phyloP scores from a whole-genome alignment of 2,329 filamentous ascomycete genomes.

The Reticulascus tulasneorum region DNA sequence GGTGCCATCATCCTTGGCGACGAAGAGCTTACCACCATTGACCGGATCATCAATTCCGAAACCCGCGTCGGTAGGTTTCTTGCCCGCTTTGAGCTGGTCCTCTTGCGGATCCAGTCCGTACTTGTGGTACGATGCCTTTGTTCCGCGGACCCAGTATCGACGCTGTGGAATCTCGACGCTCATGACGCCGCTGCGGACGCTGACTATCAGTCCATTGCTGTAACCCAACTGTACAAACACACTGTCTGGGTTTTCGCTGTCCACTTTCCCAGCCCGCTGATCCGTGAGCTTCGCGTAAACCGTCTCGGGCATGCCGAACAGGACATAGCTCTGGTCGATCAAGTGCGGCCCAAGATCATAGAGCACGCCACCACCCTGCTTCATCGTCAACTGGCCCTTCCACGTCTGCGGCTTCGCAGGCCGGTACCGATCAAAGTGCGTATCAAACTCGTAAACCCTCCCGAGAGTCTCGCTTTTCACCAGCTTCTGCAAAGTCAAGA shows the following conservation, averaged over 20 bases:
- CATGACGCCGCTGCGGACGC: slow-evolving; percentile 65
- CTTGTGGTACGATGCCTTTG: slow-evolving; percentile 73
- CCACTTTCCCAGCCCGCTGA: slow-evolving; percentile 50
- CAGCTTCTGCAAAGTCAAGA: slow-evolving; percentile 63
- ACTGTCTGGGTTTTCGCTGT: slow-evolving; percentile 51
- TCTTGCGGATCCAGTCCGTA: slow-evolving; percentile 69
- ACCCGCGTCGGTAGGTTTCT: slow-evolving; percentile 54
- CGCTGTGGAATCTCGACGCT: slow-evolving; percentile 67
- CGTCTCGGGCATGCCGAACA: slow-evolving; percentile 65
- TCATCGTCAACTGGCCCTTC: slow-evolving; percentile 60
- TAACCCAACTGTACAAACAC: slow-evolving; percentile 66
- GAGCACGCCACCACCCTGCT: slow-evolving; percentile 61
- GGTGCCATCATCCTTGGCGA: slow-evolving; percentile 47
- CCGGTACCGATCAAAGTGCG: slow-evolving; percentile 75
- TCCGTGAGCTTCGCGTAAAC: slow-evolving; percentile 67
- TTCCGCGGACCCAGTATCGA: slow-evolving; percentile 73
- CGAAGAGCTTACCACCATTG: slow-evolving; percentile 53
- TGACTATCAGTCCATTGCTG: slow-evolving; percentile 57
- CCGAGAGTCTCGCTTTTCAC: slow-evolving; percentile 58
- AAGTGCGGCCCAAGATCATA: slow-evolving; percentile 76
- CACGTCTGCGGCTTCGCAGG: slow-evolving; percentile 56
- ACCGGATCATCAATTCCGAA: slow-evolving; percentile 63
- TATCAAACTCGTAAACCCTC: slow-evolving; percentile 72
- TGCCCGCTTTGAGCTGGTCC: slow-evolving; percentile 63
- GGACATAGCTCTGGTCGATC: slow-evolving; percentile 67